Evolutionary conservation across 257 asterid species (phyloP).

Genomic region (Solanum pennellii): DNA sequence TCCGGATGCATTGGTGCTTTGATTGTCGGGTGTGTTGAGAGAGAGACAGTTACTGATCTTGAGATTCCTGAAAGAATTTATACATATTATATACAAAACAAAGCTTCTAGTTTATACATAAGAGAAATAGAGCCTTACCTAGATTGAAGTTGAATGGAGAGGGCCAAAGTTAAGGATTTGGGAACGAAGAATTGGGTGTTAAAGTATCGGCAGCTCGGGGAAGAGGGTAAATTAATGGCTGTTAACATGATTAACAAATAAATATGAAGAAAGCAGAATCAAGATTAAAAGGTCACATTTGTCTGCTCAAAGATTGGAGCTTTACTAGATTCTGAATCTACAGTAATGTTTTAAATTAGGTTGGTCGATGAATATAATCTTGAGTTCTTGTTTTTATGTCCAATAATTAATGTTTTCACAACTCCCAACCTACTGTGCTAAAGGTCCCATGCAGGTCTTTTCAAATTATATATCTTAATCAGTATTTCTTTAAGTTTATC

Average conservation of each 20-base stretch:
- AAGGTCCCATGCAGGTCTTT: background rate
- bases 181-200: background rate
- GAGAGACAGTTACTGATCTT: slow-evolving; percentile 18
- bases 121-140: slow-evolving; percentile 2
- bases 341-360: background rate
- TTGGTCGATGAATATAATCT: background rate
- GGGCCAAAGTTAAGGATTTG: background rate
- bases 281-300: background rate
- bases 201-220: background rate
- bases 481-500: background rate
- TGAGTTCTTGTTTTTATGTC: background rate
- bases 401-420: background rate
- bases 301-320: background rate
- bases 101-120: background rate
- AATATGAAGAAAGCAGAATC: background rate
- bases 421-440: background rate
- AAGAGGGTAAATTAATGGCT: slow-evolving; percentile 3
- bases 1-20: background rate
- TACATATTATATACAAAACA: background rate
- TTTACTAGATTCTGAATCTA: background rate
- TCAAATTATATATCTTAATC: background rate
- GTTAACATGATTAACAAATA: background rate
- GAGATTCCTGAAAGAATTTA: slow-evolving; percentile 5
- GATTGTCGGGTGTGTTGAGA: background rate
- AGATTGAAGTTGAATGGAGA: background rate